Conservation (phyloP, 768 basidiomycete species). For the Epithele typhae region DNA sequence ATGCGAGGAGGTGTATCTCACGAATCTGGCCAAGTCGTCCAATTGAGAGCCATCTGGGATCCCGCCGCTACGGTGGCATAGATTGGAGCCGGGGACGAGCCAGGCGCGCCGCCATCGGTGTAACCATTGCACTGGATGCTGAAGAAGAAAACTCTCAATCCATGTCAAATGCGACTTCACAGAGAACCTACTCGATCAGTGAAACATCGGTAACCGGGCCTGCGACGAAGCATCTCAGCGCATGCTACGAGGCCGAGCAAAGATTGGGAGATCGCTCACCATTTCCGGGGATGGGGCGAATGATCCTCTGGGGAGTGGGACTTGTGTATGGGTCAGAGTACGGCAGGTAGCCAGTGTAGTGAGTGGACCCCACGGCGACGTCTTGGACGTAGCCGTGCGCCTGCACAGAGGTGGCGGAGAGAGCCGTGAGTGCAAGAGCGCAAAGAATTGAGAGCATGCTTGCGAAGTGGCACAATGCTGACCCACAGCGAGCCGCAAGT, state of each 20-base stretch:
- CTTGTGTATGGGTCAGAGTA: constrained; percentile 34
- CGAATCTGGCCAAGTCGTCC: constrained; percentile 31
- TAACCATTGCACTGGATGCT: constrained; percentile 30
- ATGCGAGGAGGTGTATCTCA: no score
- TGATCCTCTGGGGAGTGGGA: constrained; percentile 35
- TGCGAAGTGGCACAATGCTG: no score
- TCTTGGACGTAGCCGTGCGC: constrained; percentile 41
- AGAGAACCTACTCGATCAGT: constrained; percentile 31
- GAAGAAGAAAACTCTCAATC: neutral
- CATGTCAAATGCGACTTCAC: neutral
- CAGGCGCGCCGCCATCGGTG: constrained; percentile 23
- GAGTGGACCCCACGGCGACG: constrained; percentile 28
- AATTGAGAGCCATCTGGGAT: constrained; percentile 35
- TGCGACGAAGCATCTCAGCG: no score
- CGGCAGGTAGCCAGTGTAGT: constrained; percentile 36
- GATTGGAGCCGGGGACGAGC: constrained; percentile 35
- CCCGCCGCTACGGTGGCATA: constrained; percentile 40
- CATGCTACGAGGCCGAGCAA: no score
- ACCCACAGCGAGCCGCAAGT: no score
- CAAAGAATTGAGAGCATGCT: neutral
- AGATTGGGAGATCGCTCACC: constrained; percentile 25
- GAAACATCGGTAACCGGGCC: constrained; percentile 36
- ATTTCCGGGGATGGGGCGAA: constrained; percentile 40
- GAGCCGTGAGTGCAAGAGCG: neutral
- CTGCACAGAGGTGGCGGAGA: constrained; percentile 11